These are phyloP conservation scores for Cyclanthera cordifolia DNA, from an alignment of 306 rosid species.

Conservation along the genomic window DNA sequence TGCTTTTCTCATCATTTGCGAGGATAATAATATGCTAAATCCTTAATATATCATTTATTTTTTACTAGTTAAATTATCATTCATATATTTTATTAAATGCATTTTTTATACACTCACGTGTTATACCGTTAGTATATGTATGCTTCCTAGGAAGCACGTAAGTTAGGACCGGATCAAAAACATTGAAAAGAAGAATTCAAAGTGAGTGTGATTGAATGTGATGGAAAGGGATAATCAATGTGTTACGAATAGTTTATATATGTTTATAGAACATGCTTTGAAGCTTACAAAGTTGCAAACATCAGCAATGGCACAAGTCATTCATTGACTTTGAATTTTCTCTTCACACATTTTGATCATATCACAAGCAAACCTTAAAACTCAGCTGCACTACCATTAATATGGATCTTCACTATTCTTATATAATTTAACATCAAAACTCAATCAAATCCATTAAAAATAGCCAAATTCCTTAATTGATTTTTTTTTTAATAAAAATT, in stretches of 20 bases:
- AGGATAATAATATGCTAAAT: no score
- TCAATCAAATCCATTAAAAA: background rate
- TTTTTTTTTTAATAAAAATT: no score
- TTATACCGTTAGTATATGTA: no score
- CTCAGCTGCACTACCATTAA: no score
- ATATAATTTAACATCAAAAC: background rate
- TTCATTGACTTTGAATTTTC: constrained; percentile 5
- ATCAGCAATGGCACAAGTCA: constrained; percentile 1
- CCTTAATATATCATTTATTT: no score
- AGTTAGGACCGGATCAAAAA: background rate
- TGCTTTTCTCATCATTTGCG: no score
- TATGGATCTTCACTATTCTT: background rate
- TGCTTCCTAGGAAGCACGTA: no score
- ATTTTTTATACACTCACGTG: no score
- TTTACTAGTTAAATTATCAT: no score
- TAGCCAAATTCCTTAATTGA: no score
- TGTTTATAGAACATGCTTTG: background rate
- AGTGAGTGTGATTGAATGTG: background rate
- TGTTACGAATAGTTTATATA: background rate
- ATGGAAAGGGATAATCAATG: background rate
- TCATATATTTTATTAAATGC: no score
- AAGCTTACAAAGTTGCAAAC: background rate
- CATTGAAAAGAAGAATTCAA: constrained; percentile 2
- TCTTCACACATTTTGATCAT: background rate
- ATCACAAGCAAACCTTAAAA: background rate